Evolutionary conservation across 441 rosid genomes (phyloP), one percentile per base, ranked within the genome.

Genomic region (Isatis lusitanica): DNA sequence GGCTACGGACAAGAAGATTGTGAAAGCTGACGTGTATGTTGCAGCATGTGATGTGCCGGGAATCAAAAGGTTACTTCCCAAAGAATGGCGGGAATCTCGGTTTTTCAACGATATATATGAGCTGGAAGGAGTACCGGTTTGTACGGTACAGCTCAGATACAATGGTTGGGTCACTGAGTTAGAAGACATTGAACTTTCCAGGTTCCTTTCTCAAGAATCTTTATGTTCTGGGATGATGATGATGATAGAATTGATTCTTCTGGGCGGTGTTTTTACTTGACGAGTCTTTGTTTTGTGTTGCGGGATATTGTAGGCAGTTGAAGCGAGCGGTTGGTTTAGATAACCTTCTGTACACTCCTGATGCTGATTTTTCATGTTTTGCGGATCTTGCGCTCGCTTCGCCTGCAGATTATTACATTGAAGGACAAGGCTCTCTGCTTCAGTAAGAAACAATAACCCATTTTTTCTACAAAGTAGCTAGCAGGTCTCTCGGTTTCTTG

Each of bases 11-110:
- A 93, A 90, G 83, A 84, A 91, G 80, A 60, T 85, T 61, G 89
- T 86, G 63, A 88, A 80, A 81, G 98, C 99, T 17, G 96, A 95
- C 87, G 99, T 90, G 47, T 95, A 92, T 78, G 91, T 95, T 71
- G 98, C 89, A 90, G 98, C 99, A 33, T 91, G 96, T 73, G 99
- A 93, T 83, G 96, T 92, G 58, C 99, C 97, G 21, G 97, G 98
- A 78, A 91, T 95, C 71, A 92, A 95, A 76, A 88, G 97, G 76
- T 69, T 95, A 73, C 90, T 95, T 63, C 99, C 98, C 6, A 70
- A 83, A 9, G 70, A 84, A 43, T 95, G 99, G 99, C 85, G 92
- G 67, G 96, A 88, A 66, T 83, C 82, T 48, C 82, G 88, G 42
- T 84, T 95, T 78, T 95, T 95, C 63, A 81, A 86, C 55, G 85